phyloP scores from a whole-genome alignment of 2,329 filamentous ascomycete genomes.

The Alternaria dauci region DNA sequence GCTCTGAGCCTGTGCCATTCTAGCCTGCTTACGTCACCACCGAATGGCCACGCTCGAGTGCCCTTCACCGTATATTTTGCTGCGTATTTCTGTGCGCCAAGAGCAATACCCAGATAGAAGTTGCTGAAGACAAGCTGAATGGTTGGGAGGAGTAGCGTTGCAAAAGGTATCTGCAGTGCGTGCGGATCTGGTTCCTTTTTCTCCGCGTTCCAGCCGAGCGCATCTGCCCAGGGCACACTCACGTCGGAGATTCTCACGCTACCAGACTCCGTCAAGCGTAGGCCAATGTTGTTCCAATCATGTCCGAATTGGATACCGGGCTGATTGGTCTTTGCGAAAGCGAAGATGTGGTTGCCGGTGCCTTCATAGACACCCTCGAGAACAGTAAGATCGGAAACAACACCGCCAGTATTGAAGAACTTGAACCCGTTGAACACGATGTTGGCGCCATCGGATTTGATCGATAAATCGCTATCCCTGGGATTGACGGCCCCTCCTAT shows the following conservation, averaged over 20 bases:
- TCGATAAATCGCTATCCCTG: conserved; percentile 67
- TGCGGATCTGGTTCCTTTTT: conserved; percentile 61
- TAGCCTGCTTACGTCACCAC: conserved; percentile 57
- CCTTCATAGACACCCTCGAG: conserved; percentile 69
- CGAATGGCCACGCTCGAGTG: conserved; percentile 71
- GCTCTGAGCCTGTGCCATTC: no score
- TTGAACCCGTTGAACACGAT: conserved; percentile 70
- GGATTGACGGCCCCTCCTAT: conserved; percentile 72
- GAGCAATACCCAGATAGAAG: conserved; percentile 70
- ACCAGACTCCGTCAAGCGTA: conserved; percentile 70
- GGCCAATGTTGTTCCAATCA: conserved; percentile 71
- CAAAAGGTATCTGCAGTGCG: conserved; percentile 63
- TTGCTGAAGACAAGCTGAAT: conserved; percentile 73
- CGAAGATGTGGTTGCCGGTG: conserved; percentile 69
- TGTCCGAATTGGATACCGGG: conserved; percentile 65
- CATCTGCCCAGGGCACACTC: conserved; percentile 66
- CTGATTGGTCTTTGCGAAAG: conserved; percentile 66
- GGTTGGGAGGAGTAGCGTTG: conserved; percentile 66
- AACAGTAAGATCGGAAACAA: conserved; percentile 71
- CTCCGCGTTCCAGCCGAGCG: conserved; percentile 65
- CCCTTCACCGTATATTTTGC: conserved; percentile 64
- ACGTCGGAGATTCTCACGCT: conserved; percentile 68
- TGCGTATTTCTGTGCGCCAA: conserved; percentile 65
- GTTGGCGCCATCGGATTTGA: conserved; percentile 62
- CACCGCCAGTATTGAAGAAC: conserved; percentile 73